A percentile compares a stretch with the other conserved stretches of the same genome.
Conservation (phyloP, 2,329 filamentous ascomycete genomes). For the Xylariaceae sp. region DNA sequence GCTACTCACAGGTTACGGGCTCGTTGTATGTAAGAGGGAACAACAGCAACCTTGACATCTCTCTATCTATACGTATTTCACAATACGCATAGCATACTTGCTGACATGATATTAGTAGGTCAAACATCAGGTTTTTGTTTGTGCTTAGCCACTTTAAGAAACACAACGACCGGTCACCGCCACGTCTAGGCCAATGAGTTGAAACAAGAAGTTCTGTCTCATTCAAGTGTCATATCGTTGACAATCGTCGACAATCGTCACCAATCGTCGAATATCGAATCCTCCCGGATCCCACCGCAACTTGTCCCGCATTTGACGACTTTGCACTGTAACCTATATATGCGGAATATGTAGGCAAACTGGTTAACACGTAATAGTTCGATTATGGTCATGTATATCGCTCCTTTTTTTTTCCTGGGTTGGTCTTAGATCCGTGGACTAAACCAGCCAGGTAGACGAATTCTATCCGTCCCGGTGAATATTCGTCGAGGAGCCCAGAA, state of each 20-base stretch:
- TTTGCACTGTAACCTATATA: background rate
- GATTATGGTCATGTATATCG: background rate
- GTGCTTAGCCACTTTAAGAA: background rate
- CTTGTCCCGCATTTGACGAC: background rate
- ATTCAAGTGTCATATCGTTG: background rate
- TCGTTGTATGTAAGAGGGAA: background rate
- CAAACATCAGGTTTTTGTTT: background rate
- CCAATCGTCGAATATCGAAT: background rate
- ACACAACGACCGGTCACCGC: background rate
- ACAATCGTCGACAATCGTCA: background rate
- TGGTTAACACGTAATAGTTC: background rate
- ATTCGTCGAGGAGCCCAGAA: conserved; percentile 21
- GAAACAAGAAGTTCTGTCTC: background rate
- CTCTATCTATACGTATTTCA: no score
- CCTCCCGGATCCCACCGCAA: background rate
- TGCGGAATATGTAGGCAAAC: no score
- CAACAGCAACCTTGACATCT: no score
- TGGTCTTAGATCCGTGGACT: conserved; percentile 9
- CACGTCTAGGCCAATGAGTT: background rate
- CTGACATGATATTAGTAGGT: no score
- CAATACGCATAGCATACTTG: no score
- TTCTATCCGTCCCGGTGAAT: conserved; percentile 24
- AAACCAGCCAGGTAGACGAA: conserved; percentile 16
- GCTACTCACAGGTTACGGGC: background rate
- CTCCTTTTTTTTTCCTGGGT: background rate